phyloP scores from a whole-genome alignment of 495 filamentous ascomycete species.

The Darksidea phi region DNA sequence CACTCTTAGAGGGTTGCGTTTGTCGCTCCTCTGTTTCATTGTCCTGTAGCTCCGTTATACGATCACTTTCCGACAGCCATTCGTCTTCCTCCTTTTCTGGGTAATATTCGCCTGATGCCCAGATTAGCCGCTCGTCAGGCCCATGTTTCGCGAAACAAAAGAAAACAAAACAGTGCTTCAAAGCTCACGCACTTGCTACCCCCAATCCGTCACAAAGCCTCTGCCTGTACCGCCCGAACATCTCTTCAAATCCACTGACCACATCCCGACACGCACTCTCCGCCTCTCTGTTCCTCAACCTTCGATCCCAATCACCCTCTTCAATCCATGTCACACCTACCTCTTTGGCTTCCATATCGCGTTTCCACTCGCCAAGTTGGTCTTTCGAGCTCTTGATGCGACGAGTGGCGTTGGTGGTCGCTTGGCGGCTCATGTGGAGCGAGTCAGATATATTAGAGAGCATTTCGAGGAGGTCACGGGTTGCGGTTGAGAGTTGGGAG shows the following conservation, averaged over 20 bases:
- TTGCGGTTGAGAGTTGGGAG: constrained; percentile 71
- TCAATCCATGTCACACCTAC: constrained; percentile 78
- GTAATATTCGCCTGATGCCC: not conserved
- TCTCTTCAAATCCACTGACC: constrained; percentile 84
- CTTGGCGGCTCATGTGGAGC: constrained; percentile 89
- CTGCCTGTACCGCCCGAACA: constrained; percentile 67
- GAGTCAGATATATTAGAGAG: constrained; percentile 87
- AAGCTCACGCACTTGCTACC: constrained; percentile 30
- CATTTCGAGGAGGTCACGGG: constrained; percentile 72
- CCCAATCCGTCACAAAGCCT: constrained; percentile 46
- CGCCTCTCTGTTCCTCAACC: constrained; percentile 71
- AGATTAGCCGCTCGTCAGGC: not conserved
- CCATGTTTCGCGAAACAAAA: not conserved
- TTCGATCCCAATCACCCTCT: constrained; percentile 74
- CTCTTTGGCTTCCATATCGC: constrained; percentile 77
- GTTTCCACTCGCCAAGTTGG: constrained; percentile 75
- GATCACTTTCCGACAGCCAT: no score
- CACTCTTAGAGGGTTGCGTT: no score
- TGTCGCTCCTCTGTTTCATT: no score
- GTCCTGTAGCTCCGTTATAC: no score
- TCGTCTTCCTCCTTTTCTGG: no score
- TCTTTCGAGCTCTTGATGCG: constrained; percentile 73
- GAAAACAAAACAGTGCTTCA: not conserved
- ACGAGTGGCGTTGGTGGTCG: constrained; percentile 73
- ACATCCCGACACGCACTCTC: constrained; percentile 78